Conservation (phyloP, 179 eudicot genomes). For the Camellia oleifera region DNA sequence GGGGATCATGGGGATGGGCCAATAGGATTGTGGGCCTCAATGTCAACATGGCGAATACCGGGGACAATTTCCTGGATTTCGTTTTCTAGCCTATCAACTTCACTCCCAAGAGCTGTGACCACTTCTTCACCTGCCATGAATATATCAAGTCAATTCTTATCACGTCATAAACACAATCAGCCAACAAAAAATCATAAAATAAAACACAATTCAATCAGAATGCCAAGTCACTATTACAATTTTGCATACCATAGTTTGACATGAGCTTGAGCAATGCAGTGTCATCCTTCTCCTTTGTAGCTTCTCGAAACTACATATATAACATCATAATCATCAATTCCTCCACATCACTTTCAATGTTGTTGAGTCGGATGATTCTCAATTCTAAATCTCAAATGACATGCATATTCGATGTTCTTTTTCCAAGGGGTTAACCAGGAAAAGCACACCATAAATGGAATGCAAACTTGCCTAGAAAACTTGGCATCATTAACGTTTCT, state of each 20-base stretch:
- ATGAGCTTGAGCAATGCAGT: conserved; percentile 63
- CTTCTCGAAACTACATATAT: conserved; percentile 77
- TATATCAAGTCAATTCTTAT: not conserved
- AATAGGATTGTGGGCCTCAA: conserved; percentile 92
- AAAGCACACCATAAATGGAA: not conserved
- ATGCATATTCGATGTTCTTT: no score
- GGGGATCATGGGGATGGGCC: conserved; percentile 36
- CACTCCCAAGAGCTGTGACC: conserved; percentile 92
- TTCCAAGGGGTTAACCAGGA: not conserved
- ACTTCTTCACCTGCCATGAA: conserved; percentile 76
- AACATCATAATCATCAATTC: not conserved
- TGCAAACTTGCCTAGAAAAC: no score
- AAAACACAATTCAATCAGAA: not conserved
- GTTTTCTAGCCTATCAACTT: conserved; percentile 87
- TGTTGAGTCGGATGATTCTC: no score
- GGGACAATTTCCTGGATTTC: conserved; percentile 96
- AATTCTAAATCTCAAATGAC: no score
- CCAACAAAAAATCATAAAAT: no score
- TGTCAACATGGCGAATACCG: conserved; percentile 93
- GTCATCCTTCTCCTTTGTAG: conserved; percentile 60
- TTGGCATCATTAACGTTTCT: no score
- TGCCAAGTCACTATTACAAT: not conserved
- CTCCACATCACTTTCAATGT: not conserved
- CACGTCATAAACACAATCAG: not conserved
- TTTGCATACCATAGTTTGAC: conserved; percentile 80